Evolutionary conservation across 129 eudicot species (phyloP).

Genomic region (Tagetes patula): DNA sequence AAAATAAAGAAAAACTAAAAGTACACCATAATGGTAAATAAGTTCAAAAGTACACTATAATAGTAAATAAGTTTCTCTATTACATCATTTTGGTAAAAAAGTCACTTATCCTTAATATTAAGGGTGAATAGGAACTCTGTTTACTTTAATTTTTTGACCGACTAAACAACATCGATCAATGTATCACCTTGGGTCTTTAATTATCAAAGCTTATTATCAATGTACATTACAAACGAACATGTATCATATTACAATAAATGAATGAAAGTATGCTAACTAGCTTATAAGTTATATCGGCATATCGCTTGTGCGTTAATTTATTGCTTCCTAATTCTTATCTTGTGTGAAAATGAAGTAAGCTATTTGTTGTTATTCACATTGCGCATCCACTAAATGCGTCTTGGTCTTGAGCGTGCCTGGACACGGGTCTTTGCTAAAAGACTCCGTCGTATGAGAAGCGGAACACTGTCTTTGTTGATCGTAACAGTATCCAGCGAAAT

Average conservation of each 20-base stretch:
- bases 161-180: too few relatives aligned
- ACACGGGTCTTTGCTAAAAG: constrained; percentile 61
- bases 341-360: neutral
- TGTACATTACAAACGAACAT: constrained; percentile 19
- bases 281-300: neutral
- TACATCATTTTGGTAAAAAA: too few relatives aligned
- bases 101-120: too few relatives aligned
- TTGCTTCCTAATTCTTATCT: neutral
- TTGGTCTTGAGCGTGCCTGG: constrained; percentile 51
- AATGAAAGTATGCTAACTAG: neutral
- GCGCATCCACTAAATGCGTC: constrained; percentile 57
- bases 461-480: constrained; percentile 47
- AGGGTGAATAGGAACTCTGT: too few relatives aligned
- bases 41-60: too few relatives aligned
- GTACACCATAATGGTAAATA: too few relatives aligned
- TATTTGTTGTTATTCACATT: constrained; percentile 37
- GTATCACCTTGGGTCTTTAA: neutral
- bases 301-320: neutral
- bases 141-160: too few relatives aligned
- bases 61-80: too few relatives aligned
- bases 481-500: constrained; percentile 65
- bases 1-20: too few relatives aligned
- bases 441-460: constrained; percentile 30
- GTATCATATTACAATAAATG: neutral
- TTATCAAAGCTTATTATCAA: constrained; percentile 3